These are phyloP conservation scores for Pseudoturritis turrita DNA, from an alignment of 345 rosid species.

Conservation along the genomic window DNA sequence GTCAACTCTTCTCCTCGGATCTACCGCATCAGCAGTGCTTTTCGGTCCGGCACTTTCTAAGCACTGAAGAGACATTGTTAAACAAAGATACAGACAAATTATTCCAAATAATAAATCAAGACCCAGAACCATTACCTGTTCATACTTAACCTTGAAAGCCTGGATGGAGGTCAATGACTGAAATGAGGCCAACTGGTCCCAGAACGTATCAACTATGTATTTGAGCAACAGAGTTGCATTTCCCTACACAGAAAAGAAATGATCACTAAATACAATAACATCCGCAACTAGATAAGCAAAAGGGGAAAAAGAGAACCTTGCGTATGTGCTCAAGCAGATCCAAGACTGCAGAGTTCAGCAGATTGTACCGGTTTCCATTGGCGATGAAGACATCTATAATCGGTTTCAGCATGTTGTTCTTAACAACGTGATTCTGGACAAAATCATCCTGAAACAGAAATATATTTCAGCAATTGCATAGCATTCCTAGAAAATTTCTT, in stretches of 20 bases:
- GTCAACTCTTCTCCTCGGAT: slow-evolving; percentile 65
- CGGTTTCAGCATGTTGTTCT: slow-evolving; percentile 82
- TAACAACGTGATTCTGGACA: slow-evolving; percentile 71
- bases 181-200: slow-evolving; percentile 73
- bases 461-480: not conserved
- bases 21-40: slow-evolving; percentile 44
- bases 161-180: slow-evolving; percentile 70
- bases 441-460: slow-evolving; percentile 71
- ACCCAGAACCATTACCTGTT: slow-evolving; percentile 59
- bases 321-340: slow-evolving; percentile 91
- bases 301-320: slow-evolving; percentile 50
- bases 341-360: slow-evolving; percentile 84
- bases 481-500: not conserved
- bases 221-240: slow-evolving; percentile 69
- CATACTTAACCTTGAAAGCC: slow-evolving; percentile 77
- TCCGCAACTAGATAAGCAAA: slow-evolving; percentile 4
- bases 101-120: not conserved
- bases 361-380: slow-evolving; percentile 87
- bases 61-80: slow-evolving; percentile 49
- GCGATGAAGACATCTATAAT: slow-evolving; percentile 77
- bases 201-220: slow-evolving; percentile 78
- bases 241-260: slow-evolving; percentile 48
- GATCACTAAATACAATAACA: not conserved
- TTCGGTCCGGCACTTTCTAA: slow-evolving; percentile 63
- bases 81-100: not conserved